Base-by-base conservation (phyloP, 257 asterid genomes). In the Solanum medicagineum region DNA sequence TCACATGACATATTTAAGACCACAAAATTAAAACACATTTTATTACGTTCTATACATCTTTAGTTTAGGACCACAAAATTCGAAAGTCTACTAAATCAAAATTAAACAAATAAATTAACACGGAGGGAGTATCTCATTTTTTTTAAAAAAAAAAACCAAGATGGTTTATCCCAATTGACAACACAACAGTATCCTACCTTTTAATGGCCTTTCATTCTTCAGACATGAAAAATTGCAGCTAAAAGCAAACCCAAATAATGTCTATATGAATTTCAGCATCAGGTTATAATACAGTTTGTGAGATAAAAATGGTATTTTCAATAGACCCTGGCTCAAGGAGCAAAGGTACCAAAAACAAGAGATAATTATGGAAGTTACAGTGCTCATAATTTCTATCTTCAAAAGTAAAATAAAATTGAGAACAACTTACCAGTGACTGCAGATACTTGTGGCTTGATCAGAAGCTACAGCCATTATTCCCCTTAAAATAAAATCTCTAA, bases 381-480 rank as follows among this genome's bases (percentile, higher is more conserved):
- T 32, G 16, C 8, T 66, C 11, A 66, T 66, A 66, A 66, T 40
- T 66, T 32, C 4, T 66, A 66, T 14, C n/a, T 66, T 63, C 40
- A 15, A 22, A 62, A 16, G 17, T 14, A 53, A 2, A 29, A 14
- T 2, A 29, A 66, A 17, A 20, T 32, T 32, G 10, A 42, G 10
- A 13, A 22, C 29, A 24, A 47, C 14, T 53, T 59, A 92, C 99
- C 98, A 95, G 94, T 95, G 97, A 83, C 73, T 83, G 95, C 99
- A 95, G 89, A 93, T 88, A 91, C 90, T 89, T 84, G 95, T 91
- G 85, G 84, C 85, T 66, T 87, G 95, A 92, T 95, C 97, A 87
- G 91, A 90, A 90, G 89, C 89, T 88, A 87, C 93, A 84, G 91
- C 93, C 97, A 94, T 95, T 71, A 71, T 20, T 86, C 68, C 79